Percentiles rank a stretch among this genome's conserved stretches.
Evolutionary conservation across 352 stramenopile genomes (phyloP).

Genomic region (Phytophthora tubulina): DNA sequence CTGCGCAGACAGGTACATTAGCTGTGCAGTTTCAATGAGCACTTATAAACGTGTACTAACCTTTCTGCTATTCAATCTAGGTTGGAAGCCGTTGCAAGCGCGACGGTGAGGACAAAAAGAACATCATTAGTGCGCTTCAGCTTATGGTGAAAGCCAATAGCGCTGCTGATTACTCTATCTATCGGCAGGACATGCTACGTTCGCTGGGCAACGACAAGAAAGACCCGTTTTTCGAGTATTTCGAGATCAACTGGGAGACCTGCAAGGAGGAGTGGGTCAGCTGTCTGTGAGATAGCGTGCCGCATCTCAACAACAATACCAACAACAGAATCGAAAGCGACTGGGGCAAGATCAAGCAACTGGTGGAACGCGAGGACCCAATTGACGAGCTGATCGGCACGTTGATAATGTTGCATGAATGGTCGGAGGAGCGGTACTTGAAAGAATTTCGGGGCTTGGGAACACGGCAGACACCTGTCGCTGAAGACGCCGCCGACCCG

Average conservation of each 20-base stretch:
- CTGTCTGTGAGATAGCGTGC: background rate
- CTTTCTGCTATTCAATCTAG: slow-evolving; percentile 4
- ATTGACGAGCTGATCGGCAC: background rate
- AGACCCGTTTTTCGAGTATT: slow-evolving; percentile 10
- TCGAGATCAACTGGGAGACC: slow-evolving; percentile 17
- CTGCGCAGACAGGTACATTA: slow-evolving; percentile 12
- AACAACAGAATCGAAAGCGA: background rate
- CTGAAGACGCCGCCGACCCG: slow-evolving; percentile 6
- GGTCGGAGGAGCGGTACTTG: slow-evolving; percentile 16
- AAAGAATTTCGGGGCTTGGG: slow-evolving; percentile 9
- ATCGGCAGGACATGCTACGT: slow-evolving; percentile 1
- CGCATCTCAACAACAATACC: background rate
- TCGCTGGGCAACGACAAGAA: slow-evolving; percentile 13
- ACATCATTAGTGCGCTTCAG: background rate
- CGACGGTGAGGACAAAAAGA: background rate
- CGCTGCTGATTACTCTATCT: background rate
- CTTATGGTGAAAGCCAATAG: slow-evolving; percentile 16
- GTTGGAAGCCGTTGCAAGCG: slow-evolving; percentile 4
- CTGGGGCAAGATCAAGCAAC: background rate
- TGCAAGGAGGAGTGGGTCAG: slow-evolving; percentile 20
- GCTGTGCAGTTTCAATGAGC: background rate
- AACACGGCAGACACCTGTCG: slow-evolving; percentile 6
- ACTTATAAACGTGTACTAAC: too few species aligned
- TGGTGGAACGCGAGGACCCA: background rate
- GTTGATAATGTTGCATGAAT: slow-evolving; percentile 26